Evolutionary conservation across 371 early-diverging fungal species (phyloP), one percentile per base, ranked within the genome.

Genomic region (Apophysomyces ossiformis): DNA sequence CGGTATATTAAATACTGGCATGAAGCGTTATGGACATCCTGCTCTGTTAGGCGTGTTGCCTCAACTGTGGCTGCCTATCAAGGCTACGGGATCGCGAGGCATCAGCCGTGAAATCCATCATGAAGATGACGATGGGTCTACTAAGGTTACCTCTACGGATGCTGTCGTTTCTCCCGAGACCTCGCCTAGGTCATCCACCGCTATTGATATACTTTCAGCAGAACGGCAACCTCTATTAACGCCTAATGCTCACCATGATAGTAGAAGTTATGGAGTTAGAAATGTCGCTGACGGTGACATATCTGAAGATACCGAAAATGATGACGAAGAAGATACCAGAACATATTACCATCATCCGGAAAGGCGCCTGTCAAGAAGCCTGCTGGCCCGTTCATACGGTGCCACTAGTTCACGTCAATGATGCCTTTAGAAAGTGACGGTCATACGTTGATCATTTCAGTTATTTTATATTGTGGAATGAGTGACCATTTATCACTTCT

Each of bases 1-100:
- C 35, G 94, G 93, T 13, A 85, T 93, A 5, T 72, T 93, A 57
- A 91, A 93, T 69, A 88, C 89, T 16, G 89, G 91, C 7, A 89
- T 92, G 82, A 83, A 85, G 56, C 83, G 83, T 35, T 93, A 91
- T 57, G 86, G 79, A 4, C 85, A 92, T 59, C 94, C 94, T 8
- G 92, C 89, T 1, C 68, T 92, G 16, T 67, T 87, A 2, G 93
- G 91, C 11, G 87, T 81, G 7, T 74, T 93, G 58, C 94, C 94
- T 5, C 87, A 89, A 37, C 67, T 93, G 18, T 93, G 94, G 94
- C 69, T 93, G 18, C 94, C 94, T 1, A 77, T 79, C 8, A 73
- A 72, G 65, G 69, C 69, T 4, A 69, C 67, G 13, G 45, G 26
- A 39, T 63, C 35, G 9, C 18, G 58, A 57, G 39, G 39, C 16